Evolutionary conservation across 805 yeast genomes (phyloP), one percentile per base, ranked within the genome.

Genomic region (Wickerhamomyces kurtzmanii): DNA sequence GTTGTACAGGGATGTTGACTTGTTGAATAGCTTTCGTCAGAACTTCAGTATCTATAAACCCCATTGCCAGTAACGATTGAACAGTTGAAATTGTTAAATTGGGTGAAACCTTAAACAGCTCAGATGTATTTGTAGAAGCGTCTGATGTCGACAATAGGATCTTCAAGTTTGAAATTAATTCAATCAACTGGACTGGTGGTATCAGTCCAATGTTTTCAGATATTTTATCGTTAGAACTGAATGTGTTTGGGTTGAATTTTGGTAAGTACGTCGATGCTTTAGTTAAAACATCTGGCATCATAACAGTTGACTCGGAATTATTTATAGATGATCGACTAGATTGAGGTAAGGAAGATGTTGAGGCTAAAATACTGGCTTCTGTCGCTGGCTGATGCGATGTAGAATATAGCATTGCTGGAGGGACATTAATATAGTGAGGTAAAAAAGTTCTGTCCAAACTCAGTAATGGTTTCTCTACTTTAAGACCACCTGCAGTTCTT

Each of bases 1-100:
- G 32, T 24, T 29, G 40, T 8, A 30, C 30, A 20, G 16, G 31
- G 28, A 19, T 17, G 29, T 30, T 23, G 26, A 17, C 20, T 24
- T 25, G 28, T 41, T 49, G 45, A 43, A 39, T 49, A 5, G 82
- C 71, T 34, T 73, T 70, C 20, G 64, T 62, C n/a, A 80, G 71
- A n/a, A 76, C 79, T 24, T 71, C 74, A 21, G 65, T 61, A 46
- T 79, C 82, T 14, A 81, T 71, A 23, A 81, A 63, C 1, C 91
- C 93, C 87, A 81, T 80, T 26, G 79, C 59, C 12, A 81, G 53
- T 36, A 81, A 57, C 3, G 86, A 81, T 47, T 81, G 91, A 0
- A 87, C 73, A 2, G 83, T 75, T 2, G 82, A 66, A 3, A 72
- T 56, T 4, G 86, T 78, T 23, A 80, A 54, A 26, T 72, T 53